Percentiles rank a stretch among this genome's conserved stretches.
phyloP scores from a whole-genome alignment of 345 rosid species.

The Sisymbrium altissimum region DNA sequence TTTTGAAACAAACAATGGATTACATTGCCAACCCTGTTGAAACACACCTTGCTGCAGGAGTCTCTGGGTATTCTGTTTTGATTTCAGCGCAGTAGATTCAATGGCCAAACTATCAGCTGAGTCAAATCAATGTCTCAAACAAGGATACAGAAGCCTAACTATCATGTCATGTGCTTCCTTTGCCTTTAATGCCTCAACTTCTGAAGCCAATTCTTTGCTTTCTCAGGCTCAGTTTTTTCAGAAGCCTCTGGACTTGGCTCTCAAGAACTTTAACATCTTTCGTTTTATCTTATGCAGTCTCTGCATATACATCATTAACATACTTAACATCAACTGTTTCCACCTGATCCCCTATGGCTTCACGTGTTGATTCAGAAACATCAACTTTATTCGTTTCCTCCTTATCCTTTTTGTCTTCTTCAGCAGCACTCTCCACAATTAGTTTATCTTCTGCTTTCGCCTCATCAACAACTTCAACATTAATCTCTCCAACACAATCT shows the following conservation, averaged over 20 bases:
- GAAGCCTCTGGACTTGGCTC: constrained; percentile 11
- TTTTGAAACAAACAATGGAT: neutral
- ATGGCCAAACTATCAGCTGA: neutral
- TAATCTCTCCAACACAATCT: neutral
- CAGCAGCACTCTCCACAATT: neutral
- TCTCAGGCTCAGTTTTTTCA: neutral
- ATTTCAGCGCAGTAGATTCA: neutral
- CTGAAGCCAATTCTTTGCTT: constrained; percentile 10
- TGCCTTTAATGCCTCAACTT: constrained; percentile 11
- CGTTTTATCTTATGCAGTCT: neutral
- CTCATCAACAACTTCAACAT: neutral
- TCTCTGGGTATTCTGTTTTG: neutral
- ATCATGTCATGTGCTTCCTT: constrained; percentile 8
- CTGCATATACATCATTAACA: constrained; percentile 1
- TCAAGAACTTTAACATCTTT: constrained; percentile 8
- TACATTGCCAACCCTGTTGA: neutral
- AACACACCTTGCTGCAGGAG: constrained; percentile 7
- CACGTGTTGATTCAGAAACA: neutral
- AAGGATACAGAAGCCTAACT: neutral
- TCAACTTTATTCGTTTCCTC: constrained; percentile 4
- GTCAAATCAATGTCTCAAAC: neutral
- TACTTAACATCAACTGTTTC: constrained; percentile 12
- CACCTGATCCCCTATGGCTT: neutral
- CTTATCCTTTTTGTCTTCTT: neutral
- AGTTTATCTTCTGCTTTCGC: constrained; percentile 3